Evolutionary conservation across 495 filamentous ascomycete genomes (phyloP).

Genomic region (Daldinia concentrica): DNA sequence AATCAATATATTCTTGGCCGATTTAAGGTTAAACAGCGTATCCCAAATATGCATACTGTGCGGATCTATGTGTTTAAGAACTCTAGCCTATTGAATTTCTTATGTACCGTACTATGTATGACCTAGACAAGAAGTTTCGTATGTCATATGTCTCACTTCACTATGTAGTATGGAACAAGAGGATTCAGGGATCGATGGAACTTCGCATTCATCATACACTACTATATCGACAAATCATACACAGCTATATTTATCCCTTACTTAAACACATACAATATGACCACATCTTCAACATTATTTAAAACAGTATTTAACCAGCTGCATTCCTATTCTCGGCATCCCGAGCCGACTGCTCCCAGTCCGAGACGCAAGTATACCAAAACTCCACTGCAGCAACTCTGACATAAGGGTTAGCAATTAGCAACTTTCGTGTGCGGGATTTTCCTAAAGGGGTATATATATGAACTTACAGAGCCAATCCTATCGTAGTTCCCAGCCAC

Average conservation of each 20-base stretch:
- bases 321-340: conserved; percentile 77
- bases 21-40: conserved; percentile 13
- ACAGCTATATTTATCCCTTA: neutral
- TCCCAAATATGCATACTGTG: conserved; percentile 12
- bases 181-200: neutral
- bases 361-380: conserved; percentile 69
- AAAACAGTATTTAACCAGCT: conserved; percentile 44
- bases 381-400: conserved; percentile 72
- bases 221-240: neutral
- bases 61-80: neutral
- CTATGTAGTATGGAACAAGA: no score
- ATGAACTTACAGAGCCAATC: conserved; percentile 64
- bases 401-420: conserved; percentile 40
- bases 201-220: no score
- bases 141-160: no score
- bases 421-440: conserved; percentile 10
- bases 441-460: neutral
- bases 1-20: conserved; percentile 4
- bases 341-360: conserved; percentile 77
- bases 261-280: neutral
- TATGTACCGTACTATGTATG: no score
- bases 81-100: neutral
- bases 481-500: conserved; percentile 83
- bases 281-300: neutral
- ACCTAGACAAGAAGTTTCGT: no score